Conservation (phyloP, 108 stramenopile genomes). For the Stephanodiscus minutulus region DNA sequence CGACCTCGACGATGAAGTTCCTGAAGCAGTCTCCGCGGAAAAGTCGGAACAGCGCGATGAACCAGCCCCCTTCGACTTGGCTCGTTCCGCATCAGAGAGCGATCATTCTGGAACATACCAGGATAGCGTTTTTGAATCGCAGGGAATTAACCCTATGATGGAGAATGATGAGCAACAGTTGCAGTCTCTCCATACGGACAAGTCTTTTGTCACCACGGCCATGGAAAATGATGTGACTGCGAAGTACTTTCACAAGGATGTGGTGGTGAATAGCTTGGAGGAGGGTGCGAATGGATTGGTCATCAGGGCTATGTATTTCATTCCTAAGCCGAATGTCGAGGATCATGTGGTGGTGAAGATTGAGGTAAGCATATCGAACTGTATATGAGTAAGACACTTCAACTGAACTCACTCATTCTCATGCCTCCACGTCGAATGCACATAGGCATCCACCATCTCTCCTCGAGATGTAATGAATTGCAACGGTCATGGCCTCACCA, state of each 20-base stretch:
- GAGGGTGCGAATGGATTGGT: constrained; percentile 23
- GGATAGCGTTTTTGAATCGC: neutral
- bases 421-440: neutral
- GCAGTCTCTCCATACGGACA: neutral
- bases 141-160: no score
- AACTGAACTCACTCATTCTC: neutral
- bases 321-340: constrained; percentile 37
- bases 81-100: neutral
- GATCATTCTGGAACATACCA: no score
- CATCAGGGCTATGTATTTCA: constrained; percentile 44
- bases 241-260: constrained; percentile 46
- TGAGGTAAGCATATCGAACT: constrained; percentile 48
- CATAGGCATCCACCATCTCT: constrained; percentile 71
- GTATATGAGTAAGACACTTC: no score
- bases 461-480: constrained; percentile 58
- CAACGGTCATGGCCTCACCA: constrained; percentile 50
- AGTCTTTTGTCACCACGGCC: neutral
- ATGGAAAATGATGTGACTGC: neutral
- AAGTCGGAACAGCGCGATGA: neutral
- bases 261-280: constrained; percentile 35
- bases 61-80: neutral
- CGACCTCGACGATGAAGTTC: neutral
- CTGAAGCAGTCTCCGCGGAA: neutral
- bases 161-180: neutral
- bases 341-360: constrained; percentile 61